Base-by-base conservation (phyloP, 768 basidiomycete genomes). In the Trametes maxima region DNA sequence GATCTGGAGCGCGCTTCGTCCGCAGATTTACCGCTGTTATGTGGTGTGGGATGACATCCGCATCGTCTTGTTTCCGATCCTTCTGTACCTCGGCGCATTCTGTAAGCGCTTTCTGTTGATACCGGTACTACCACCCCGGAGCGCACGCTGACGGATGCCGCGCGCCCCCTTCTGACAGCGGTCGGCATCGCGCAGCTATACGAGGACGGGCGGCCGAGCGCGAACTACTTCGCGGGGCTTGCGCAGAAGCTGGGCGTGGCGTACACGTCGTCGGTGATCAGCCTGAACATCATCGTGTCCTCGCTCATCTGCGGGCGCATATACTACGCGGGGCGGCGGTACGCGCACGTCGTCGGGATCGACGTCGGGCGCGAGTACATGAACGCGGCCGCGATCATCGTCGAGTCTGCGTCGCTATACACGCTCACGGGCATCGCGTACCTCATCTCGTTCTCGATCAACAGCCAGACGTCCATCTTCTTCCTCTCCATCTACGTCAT, bases 1-100 rank as follows among this genome's bases (percentile, higher is more conserved):
- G 12, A 7, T 46, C 45, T 45, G n/a, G 24, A 8, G 28, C 28
- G 12, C 39, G 39, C 21, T 22, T 1, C 10, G 4, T 11, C 5
- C 19, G 24, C 58, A 80, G 79, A 69, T 80, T 35, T 73, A 77
- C 55, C 76, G 77, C n/a, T 76, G 74, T 59, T 75, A 61, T 37
- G 65, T 75, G 28, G 64, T 80, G 17, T 79, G 75, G 70, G 57
- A 55, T 24, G 57, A 58, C 25, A 7, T 58, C 2, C 53, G 57
- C 47, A 24, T 64, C 25, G 24, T 67, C 36, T 10, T 59, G n/a
- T 22, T 63, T 40, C 65, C 65, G 0, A 25, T 39, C 25, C 19
- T 67, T 19, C 42, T 64, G n/a, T 67, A 61, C 53, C 42, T 67
- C 19, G 62, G 59, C 17, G 35, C 46, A n/a, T 33, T 50, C 52